Evolutionary conservation across 1,139 yeast species (phyloP).

Genomic region (Yamadazyma diospyri): DNA sequence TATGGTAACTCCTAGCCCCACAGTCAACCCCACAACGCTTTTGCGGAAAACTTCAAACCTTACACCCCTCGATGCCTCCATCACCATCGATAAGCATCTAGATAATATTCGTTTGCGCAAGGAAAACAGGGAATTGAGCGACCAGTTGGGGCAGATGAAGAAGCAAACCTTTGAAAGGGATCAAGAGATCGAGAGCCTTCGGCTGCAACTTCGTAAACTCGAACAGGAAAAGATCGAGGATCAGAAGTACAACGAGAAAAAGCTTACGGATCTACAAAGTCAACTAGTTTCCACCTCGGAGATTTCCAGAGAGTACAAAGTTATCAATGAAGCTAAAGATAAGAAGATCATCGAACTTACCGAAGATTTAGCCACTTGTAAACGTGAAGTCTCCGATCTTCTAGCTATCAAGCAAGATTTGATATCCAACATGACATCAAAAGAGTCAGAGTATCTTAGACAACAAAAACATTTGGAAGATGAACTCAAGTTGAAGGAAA

Average conservation of each 20-base stretch:
- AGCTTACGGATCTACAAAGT: slow-evolving; percentile 20
- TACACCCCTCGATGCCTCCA: slow-evolving; percentile 30
- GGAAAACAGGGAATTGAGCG: slow-evolving; percentile 23
- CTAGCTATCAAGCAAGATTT: slow-evolving; percentile 55
- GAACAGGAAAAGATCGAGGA: slow-evolving; percentile 4
- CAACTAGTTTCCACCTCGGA: slow-evolving; percentile 12
- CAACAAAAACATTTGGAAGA: slow-evolving; percentile 50
- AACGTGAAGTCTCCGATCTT: slow-evolving; percentile 27
- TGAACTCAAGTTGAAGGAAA: slow-evolving; percentile 44
- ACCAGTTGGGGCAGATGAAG: background rate
- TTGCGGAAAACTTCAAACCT: slow-evolving; percentile 11
- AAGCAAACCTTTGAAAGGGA: slow-evolving; percentile 1
- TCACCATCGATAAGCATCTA: slow-evolving; percentile 41
- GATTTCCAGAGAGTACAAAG: slow-evolving; percentile 19
- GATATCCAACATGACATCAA: slow-evolving; percentile 60
- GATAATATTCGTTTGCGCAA: slow-evolving; percentile 38
- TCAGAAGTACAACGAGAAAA: slow-evolving; percentile 7
- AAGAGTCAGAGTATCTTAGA: slow-evolving; percentile 55
- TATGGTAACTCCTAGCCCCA: slow-evolving; percentile 1
- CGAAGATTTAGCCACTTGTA: slow-evolving; percentile 19
- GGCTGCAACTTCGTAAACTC: slow-evolving; percentile 8
- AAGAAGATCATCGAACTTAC: slow-evolving; percentile 27
- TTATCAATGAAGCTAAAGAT: slow-evolving; percentile 31
- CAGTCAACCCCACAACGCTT: slow-evolving; percentile 13
- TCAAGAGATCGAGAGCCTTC: slow-evolving; percentile 9